These are phyloP conservation scores for Tylopilus plumbeoviolaceoides DNA, from an alignment of 768 basidiomycete species.

Conservation along the genomic window DNA sequence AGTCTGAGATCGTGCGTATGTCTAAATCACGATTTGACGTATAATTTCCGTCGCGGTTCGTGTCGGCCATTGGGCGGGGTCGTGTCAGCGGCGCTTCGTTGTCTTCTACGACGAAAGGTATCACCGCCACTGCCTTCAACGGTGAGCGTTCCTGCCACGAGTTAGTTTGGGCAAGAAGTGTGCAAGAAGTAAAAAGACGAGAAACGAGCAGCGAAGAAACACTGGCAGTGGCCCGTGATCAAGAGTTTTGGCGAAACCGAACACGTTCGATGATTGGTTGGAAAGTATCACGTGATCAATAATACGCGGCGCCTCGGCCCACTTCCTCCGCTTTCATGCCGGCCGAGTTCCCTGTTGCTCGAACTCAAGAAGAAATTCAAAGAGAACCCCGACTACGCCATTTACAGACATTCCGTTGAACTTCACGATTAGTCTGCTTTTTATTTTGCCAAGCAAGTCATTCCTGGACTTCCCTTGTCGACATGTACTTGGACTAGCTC, in stretches of 20 bases:
- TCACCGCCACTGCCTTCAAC: neutral
- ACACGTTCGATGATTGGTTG: conserved; percentile 2
- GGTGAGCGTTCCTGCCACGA: neutral
- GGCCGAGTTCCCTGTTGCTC: no score
- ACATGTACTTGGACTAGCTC: no score
- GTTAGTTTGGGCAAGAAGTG: neutral
- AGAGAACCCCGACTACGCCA: no score
- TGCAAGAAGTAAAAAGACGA: neutral
- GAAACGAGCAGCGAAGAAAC: neutral
- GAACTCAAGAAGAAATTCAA: no score
- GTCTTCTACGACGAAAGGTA: neutral
- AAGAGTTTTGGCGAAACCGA: neutral
- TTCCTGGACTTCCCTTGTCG: no score
- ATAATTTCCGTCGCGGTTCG: conserved; percentile 9
- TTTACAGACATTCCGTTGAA: no score
- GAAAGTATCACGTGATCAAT: neutral
- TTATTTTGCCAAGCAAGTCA: no score
- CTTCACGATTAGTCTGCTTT: no score
- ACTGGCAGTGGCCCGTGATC: neutral
- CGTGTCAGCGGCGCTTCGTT: neutral
- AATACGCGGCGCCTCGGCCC: no score
- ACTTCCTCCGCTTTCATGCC: no score
- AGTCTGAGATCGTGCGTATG: neutral
- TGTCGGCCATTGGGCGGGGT: conserved; percentile 15
- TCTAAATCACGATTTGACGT: conserved; percentile 5